A percentile compares a stretch with the other conserved stretches of the same genome.
Evolutionary conservation across 2,329 filamentous ascomycete genomes (phyloP).

Genomic region (Orbilia blumenaviensis): DNA sequence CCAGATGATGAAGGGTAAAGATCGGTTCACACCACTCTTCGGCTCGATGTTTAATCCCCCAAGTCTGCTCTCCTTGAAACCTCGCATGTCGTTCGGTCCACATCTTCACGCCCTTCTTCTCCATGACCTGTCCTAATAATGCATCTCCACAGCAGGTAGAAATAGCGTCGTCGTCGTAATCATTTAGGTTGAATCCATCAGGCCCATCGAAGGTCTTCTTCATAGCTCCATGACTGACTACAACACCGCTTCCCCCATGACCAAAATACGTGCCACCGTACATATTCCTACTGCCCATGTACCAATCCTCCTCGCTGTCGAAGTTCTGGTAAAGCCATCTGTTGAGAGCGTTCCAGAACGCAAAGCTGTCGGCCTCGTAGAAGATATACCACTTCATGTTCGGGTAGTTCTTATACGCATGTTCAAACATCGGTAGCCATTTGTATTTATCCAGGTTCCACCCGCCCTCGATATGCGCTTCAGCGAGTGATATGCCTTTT

Average conservation of each 20-base stretch:
- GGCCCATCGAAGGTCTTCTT: conserved; percentile 15
- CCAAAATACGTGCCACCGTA: conserved; percentile 64
- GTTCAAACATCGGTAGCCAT: conserved; percentile 70
- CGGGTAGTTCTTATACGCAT: conserved; percentile 66
- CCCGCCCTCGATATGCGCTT: conserved; percentile 60
- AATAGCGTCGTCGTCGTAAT: conserved; percentile 32
- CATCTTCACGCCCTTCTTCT: conserved; percentile 35
- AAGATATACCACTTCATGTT: conserved; percentile 70
- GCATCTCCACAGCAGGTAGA: conserved; percentile 27
- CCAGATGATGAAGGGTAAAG: conserved; percentile 39
- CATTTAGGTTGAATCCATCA: conserved; percentile 12
- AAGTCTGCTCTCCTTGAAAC: conserved; percentile 41
- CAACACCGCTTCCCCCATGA: conserved; percentile 67
- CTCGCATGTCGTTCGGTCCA: conserved; percentile 24
- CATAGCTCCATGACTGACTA: conserved; percentile 40
- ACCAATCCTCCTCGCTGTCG: conserved; percentile 63
- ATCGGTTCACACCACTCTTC: conserved; percentile 33
- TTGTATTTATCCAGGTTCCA: conserved; percentile 72
- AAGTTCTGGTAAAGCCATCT: conserved; percentile 64
- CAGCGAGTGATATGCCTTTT: conserved; percentile 10
- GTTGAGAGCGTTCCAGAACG: conserved; percentile 67
- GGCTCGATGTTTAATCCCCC: conserved; percentile 12
- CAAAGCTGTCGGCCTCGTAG: conserved; percentile 69
- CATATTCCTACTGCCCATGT: conserved; percentile 66
- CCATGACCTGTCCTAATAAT: conserved; percentile 19